Conservation (phyloP, 1,139 yeast genomes). For the Kodamaea sp. region DNA sequence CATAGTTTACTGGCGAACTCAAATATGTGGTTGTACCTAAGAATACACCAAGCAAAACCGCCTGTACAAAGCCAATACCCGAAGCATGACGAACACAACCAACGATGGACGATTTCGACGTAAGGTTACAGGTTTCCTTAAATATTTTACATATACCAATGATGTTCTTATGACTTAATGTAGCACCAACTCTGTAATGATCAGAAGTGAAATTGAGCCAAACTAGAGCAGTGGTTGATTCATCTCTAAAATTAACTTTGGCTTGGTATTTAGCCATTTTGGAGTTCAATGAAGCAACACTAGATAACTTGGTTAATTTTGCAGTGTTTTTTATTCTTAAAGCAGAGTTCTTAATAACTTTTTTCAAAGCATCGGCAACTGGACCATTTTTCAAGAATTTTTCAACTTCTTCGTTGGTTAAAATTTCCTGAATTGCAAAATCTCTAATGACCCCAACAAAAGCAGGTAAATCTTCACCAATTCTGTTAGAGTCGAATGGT, state of each 20-base stretch:
- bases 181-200: slow-evolving; percentile 63
- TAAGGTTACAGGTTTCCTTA: slow-evolving; percentile 87
- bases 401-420: slow-evolving; percentile 79
- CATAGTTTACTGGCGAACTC: slow-evolving; percentile 75
- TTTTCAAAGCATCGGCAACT: slow-evolving; percentile 61
- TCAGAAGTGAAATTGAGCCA: slow-evolving; percentile 74
- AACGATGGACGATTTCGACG: slow-evolving; percentile 66
- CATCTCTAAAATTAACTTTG: slow-evolving; percentile 40
- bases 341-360: slow-evolving; percentile 39
- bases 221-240: slow-evolving; percentile 49
- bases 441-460: slow-evolving; percentile 64
- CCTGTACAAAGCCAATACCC: slow-evolving; percentile 85
- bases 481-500: slow-evolving; percentile 65
- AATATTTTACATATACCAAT: slow-evolving; percentile 81
- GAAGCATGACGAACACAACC: slow-evolving; percentile 84
- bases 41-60: slow-evolving; percentile 77
- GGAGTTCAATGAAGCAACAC: slow-evolving; percentile 43
- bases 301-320: slow-evolving; percentile 58
- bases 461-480: slow-evolving; percentile 73
- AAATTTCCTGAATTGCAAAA: slow-evolving; percentile 65
- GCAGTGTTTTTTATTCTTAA: slow-evolving; percentile 66
- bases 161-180: slow-evolving; percentile 59
- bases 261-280: slow-evolving; percentile 47
- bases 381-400: slow-evolving; percentile 66
- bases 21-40: slow-evolving; percentile 83